Conservation (phyloP, 257 asterid genomes). For the Paraleonurus japonicus region DNA sequence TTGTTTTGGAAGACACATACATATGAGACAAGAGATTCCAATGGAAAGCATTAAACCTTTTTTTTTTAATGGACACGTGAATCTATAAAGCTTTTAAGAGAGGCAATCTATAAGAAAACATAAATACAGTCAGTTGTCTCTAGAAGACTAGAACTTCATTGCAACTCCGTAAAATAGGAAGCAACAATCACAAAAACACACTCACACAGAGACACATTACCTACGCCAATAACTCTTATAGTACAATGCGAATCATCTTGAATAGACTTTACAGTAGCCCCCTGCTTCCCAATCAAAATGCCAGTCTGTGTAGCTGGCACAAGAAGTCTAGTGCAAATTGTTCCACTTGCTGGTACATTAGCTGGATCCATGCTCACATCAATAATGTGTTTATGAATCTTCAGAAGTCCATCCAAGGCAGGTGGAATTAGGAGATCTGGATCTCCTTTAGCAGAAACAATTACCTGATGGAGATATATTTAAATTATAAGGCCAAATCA, state of each 20-base stretch:
- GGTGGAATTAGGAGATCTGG: constrained; percentile 75
- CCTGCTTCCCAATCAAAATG: constrained; percentile 93
- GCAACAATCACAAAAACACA: constrained; percentile 16
- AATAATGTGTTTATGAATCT: constrained; percentile 70
- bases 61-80: neutral
- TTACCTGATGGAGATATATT: constrained; percentile 45
- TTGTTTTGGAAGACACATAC: neutral
- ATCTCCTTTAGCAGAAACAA: constrained; percentile 88
- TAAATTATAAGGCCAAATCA: constrained; percentile 12
- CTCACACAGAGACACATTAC: constrained; percentile 29
- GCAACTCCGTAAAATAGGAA: neutral
- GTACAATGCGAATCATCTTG: constrained; percentile 78
- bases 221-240: constrained; percentile 83
- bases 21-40: neutral
- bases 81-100: neutral
- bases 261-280: constrained; percentile 84
- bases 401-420: constrained; percentile 84
- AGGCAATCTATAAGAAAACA: neutral
- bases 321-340: constrained; percentile 72
- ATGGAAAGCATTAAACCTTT: neutral
- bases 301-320: constrained; percentile 94
- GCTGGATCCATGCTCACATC: constrained; percentile 60
- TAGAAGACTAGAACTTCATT: neutral
- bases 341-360: constrained; percentile 46
- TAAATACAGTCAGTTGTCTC: neutral